These are phyloP conservation scores for Candida piceae DNA, from an alignment of 805 yeast species.

Conservation along the genomic window DNA sequence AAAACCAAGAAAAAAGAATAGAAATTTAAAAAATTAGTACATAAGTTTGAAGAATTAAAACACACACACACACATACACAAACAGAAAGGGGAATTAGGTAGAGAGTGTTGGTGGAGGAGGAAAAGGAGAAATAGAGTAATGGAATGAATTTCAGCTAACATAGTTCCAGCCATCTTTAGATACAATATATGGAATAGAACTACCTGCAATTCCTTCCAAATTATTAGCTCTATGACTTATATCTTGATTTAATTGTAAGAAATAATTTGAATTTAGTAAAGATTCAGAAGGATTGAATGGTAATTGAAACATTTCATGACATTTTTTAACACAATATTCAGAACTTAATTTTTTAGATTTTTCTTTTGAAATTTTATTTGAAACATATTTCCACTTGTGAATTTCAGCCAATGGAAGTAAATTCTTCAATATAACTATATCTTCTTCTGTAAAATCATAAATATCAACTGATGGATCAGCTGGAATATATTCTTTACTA, in stretches of 20 bases:
- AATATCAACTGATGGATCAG: constrained; percentile 22
- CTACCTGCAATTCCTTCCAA: constrained; percentile 31
- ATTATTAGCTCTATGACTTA: constrained; percentile 8
- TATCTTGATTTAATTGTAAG: constrained; percentile 9
- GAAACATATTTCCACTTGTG: constrained; percentile 32
- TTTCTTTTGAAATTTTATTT: constrained; percentile 25
- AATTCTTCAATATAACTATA: constrained; percentile 20
- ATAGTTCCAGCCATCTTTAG: constrained; percentile 29
- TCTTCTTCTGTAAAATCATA: constrained; percentile 28
- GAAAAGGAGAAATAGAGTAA: not conserved
- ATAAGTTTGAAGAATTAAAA: too few relatives aligned
- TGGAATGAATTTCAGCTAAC: constrained; percentile 8
- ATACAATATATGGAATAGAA: constrained; percentile 28
- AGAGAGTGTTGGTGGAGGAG: too few relatives aligned
- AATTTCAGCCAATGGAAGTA: constrained; percentile 28
- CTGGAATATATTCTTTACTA: constrained; percentile 17
- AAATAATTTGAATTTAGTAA: constrained; percentile 19
- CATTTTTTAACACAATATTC: constrained; percentile 28
- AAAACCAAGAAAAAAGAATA: too few relatives aligned
- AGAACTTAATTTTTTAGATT: constrained; percentile 27
- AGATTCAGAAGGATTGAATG: constrained; percentile 24
- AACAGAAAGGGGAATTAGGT: too few relatives aligned
- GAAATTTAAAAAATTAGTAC: too few relatives aligned
- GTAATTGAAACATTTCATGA: constrained; percentile 30
- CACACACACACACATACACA: too few relatives aligned